phyloP scores from a whole-genome alignment of 2,329 filamentous ascomycete genomes.

The Eutypa lata region DNA sequence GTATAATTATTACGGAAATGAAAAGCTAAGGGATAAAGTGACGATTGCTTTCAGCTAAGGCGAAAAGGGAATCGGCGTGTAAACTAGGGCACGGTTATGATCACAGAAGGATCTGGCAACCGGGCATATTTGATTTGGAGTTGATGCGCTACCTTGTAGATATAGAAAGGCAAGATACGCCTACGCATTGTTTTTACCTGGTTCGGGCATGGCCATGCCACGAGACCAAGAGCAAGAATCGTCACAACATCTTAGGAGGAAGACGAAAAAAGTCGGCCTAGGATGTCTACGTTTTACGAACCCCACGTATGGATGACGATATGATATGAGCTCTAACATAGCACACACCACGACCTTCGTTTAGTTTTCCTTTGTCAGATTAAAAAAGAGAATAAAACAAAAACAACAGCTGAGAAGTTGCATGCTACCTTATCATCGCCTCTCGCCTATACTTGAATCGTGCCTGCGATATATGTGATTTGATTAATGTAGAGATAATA shows the following conservation, averaged over 20 bases:
- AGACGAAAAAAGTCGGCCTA: constrained; percentile 4
- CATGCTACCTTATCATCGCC: not conserved
- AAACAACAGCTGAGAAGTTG: not conserved
- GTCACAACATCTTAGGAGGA: constrained; percentile 9
- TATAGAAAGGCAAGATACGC: constrained; percentile 16
- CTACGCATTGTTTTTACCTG: constrained; percentile 5
- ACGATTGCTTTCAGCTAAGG: not conserved
- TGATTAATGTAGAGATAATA: no score
- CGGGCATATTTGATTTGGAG: constrained; percentile 1
- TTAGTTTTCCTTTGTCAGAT: not conserved
- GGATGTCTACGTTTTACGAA: constrained; percentile 25
- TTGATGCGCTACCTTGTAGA: constrained; percentile 12
- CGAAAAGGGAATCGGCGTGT: constrained; percentile 4
- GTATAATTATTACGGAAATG: constrained; percentile 1
- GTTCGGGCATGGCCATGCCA: constrained; percentile 1
- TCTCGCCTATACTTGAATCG: no score
- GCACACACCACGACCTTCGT: not conserved
- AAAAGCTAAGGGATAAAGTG: not conserved
- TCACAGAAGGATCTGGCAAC: constrained; percentile 5
- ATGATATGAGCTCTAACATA: constrained; percentile 20
- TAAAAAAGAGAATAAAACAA: not conserved
- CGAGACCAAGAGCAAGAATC: constrained; percentile 4
- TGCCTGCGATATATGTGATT: no score
- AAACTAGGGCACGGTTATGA: not conserved
- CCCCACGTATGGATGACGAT: constrained; percentile 30